Base-by-base conservation (phyloP, 1,284 basidiomycete genomes). In the Xerocomus amazonicus region DNA sequence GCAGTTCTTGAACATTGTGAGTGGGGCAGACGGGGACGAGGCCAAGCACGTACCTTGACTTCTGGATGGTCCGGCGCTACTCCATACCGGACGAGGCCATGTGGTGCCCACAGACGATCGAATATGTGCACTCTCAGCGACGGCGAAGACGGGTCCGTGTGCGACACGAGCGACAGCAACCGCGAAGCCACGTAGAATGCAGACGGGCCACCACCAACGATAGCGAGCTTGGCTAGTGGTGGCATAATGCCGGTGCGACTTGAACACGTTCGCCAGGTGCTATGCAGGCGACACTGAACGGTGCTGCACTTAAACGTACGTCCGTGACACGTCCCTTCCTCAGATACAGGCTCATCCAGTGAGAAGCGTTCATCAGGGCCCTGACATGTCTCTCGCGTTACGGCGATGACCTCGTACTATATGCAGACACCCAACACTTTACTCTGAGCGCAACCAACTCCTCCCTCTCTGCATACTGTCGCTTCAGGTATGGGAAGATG, bases 1-100 rank as follows among this genome's bases (percentile, higher is more conserved):
- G 70, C 95, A 97, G 68, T 99, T 99, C 94, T 97, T 34, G 34
- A 36, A 16, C 33, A 16, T 4, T 8, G 47, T 66, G 41, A 60
- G 55, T 28, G 36, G 17, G 33, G 26, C 32, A 14, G 50, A 45
- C 37, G 41, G 37, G 4, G 50, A 32, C n/a, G 43, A 41, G 14
- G 50, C 17, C 19, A 37, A 32, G 37, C 33, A 70, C 79, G 47
- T 62, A 87, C 93, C 80, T 97, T 99, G 64, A 99, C 96, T 74
- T 99, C 96, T 1, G 96, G 94, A 70, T 99, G 97, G 72, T 99
- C 97, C 35, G 97, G 96, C 9, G 97, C 97, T 7, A 99, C 97
- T 1, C 97, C 96, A 62, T 97, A 99, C 36, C 97, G 76, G 2
- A 96, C 94, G 0, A 99, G 79, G 0, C 97, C 97, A 65, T 97